Evolutionary conservation across 306 rosid species (phyloP).

Genomic region (Calophaca sinica): DNA sequence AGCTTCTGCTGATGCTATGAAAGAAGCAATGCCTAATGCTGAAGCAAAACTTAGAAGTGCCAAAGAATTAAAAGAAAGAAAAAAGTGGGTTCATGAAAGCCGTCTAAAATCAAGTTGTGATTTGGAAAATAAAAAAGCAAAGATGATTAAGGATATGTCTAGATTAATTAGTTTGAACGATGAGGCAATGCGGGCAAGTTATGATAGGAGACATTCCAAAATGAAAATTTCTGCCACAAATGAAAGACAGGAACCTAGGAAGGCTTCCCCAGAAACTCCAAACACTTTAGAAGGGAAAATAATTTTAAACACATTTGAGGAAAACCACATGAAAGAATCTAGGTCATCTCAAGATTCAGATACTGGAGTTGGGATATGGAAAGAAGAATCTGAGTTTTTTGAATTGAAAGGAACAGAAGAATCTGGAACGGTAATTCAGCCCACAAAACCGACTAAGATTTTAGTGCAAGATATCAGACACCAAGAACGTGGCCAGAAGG

Average conservation of each 20-base stretch:
- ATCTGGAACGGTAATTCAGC: slow-evolving; percentile 54
- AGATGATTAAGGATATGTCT: slow-evolving; percentile 41
- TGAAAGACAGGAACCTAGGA: slow-evolving; percentile 60
- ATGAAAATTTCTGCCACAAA: slow-evolving; percentile 48
- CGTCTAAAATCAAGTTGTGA: slow-evolving; percentile 49
- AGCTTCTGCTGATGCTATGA: slow-evolving; percentile 62
- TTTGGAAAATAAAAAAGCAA: slow-evolving; percentile 49
- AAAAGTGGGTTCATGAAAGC: slow-evolving; percentile 56
- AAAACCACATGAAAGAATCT: slow-evolving; percentile 51
- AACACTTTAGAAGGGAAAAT: slow-evolving; percentile 50
- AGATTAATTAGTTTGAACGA: slow-evolving; percentile 49
- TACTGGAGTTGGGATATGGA: slow-evolving; percentile 62
- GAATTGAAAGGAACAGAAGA: slow-evolving; percentile 77
- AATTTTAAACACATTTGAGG: slow-evolving; percentile 45
- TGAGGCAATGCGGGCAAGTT: slow-evolving; percentile 48
- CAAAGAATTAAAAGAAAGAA: slow-evolving; percentile 67
- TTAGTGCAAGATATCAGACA: slow-evolving; percentile 45
- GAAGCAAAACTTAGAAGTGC: slow-evolving; percentile 66
- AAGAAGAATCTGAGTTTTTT: slow-evolving; percentile 75
- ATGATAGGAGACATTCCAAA: slow-evolving; percentile 47
- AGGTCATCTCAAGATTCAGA: slow-evolving; percentile 60
- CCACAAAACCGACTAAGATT: slow-evolving; percentile 44
- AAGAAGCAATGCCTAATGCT: slow-evolving; percentile 73
- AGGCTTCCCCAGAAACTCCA: slow-evolving; percentile 51
- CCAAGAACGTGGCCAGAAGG: slow-evolving; percentile 50